A percentile compares a stretch with the other conserved stretches of the same genome.
Evolutionary conservation across 108 stramenopile genomes (phyloP).

Genomic region (Nitzschia inconspicua): DNA sequence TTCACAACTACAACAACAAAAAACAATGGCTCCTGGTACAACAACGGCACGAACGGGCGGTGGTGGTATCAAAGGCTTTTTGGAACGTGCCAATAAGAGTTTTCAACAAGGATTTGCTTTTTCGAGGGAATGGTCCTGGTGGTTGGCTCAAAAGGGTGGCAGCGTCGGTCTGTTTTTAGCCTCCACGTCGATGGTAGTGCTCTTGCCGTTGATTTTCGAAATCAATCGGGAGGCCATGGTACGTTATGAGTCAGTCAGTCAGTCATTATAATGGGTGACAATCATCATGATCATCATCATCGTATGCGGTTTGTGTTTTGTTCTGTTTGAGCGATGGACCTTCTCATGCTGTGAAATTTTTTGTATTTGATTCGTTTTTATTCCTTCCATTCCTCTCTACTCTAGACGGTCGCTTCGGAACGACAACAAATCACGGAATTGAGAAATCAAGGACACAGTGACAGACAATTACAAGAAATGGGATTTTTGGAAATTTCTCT

Average conservation of each 20-base stretch:
- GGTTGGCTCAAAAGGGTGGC: conserved; percentile 54
- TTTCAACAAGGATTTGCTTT: conserved; percentile 57
- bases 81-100: conserved; percentile 62
- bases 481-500: conserved; percentile 64
- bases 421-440: conserved; percentile 76
- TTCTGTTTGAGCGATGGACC: too few species aligned
- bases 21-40: too few species aligned
- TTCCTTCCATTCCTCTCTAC: too few species aligned
- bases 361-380: not conserved
- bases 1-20: too few species aligned
- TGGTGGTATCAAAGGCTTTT: conserved; percentile 83
- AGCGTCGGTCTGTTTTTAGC: conserved; percentile 66
- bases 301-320: not conserved
- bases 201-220: conserved; percentile 88
- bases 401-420: conserved; percentile 78
- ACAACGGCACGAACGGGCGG: too few species aligned
- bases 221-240: conserved; percentile 84
- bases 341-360: too few species aligned
- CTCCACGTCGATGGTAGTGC: conserved; percentile 75
- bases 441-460: conserved; percentile 75
- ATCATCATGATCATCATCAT: not conserved
- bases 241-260: conserved; percentile 9
- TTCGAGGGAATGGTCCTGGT: conserved; percentile 56
- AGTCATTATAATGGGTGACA: too few species aligned
- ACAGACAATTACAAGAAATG: conserved; percentile 84